Conservation (phyloP, 1,284 basidiomycete species). For the Earliella scabrosa region DNA sequence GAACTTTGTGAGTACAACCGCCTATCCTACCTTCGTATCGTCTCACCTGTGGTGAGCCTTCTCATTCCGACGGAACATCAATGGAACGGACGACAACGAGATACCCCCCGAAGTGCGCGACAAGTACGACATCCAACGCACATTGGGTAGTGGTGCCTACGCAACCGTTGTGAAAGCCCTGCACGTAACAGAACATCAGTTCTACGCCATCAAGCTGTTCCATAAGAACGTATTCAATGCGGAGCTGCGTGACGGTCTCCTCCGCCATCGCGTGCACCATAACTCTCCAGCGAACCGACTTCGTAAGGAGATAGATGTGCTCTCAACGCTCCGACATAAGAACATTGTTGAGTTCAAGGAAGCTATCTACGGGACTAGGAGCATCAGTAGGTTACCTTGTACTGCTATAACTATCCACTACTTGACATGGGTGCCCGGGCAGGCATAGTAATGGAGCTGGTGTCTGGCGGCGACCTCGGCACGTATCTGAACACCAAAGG, state of each 20-base stretch:
- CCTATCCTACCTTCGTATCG: too few relatives aligned
- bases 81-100: slow-evolving; percentile 38
- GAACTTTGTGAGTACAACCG: too few relatives aligned
- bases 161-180: slow-evolving; percentile 77
- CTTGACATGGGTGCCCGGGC: not conserved
- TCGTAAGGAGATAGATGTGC: slow-evolving; percentile 78
- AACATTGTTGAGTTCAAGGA: slow-evolving; percentile 85
- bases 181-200: slow-evolving; percentile 55
- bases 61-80: slow-evolving; percentile 54
- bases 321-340: slow-evolving; percentile 73
- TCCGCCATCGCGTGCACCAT: not conserved
- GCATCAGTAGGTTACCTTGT: slow-evolving; percentile 26
- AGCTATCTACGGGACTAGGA: slow-evolving; percentile 48
- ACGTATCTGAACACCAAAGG: slow-evolving; percentile 66
- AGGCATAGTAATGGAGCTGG: slow-evolving; percentile 81
- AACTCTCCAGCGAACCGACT: slow-evolving; percentile 36
- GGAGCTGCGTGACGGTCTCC: slow-evolving; percentile 30
- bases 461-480: slow-evolving; percentile 86
- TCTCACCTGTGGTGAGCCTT: too few relatives aligned
- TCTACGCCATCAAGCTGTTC: slow-evolving; percentile 80
- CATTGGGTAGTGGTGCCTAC: slow-evolving; percentile 80
- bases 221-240: slow-evolving; percentile 37
- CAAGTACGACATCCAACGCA: slow-evolving; percentile 62
- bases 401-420: not conserved
- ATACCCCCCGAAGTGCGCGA: slow-evolving; percentile 52